These are phyloP conservation scores for Ottelia alismoides DNA, from an alignment of 106 monocot genomes.

Conservation along the genomic window DNA sequence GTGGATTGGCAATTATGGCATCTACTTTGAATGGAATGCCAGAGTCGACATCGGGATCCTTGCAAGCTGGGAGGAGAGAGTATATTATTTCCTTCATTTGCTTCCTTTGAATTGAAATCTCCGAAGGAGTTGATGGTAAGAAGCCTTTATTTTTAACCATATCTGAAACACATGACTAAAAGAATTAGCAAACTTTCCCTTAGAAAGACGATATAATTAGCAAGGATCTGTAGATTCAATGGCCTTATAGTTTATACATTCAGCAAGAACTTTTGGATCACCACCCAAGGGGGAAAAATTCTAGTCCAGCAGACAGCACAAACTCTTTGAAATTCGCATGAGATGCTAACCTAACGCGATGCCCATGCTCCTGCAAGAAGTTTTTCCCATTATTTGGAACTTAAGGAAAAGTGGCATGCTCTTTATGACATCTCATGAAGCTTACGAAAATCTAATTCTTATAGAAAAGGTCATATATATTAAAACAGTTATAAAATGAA, in stretches of 20 bases:
- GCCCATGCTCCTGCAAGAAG: slow-evolving; percentile 72
- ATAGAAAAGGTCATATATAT: too few relatives aligned
- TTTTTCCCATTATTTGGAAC: too few relatives aligned
- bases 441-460: too few relatives aligned
- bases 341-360: slow-evolving; percentile 93
- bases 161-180: slow-evolving; percentile 30
- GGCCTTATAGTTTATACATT: slow-evolving; percentile 70
- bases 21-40: slow-evolving; percentile 82
- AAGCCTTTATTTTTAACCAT: slow-evolving; percentile 99
- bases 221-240: too few relatives aligned
- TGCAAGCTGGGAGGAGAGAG: slow-evolving; percentile 82
- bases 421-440: too few relatives aligned
- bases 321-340: slow-evolving; percentile 98
- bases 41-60: slow-evolving; percentile 76
- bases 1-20: slow-evolving; percentile 96
- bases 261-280: slow-evolving; percentile 86
- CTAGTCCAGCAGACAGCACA: slow-evolving; percentile 83
- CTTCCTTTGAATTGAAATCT: slow-evolving; percentile 80
- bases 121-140: slow-evolving; percentile 82
- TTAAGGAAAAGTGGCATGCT: too few relatives aligned
- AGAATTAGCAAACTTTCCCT: too few relatives aligned
- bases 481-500: too few relatives aligned
- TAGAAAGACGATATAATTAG: too few relatives aligned
- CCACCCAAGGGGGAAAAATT: slow-evolving; percentile 95
- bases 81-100: slow-evolving; percentile 90